Evolutionary conservation across 108 stramenopile species (phyloP).

Genomic region (Ochromonas danica): DNA sequence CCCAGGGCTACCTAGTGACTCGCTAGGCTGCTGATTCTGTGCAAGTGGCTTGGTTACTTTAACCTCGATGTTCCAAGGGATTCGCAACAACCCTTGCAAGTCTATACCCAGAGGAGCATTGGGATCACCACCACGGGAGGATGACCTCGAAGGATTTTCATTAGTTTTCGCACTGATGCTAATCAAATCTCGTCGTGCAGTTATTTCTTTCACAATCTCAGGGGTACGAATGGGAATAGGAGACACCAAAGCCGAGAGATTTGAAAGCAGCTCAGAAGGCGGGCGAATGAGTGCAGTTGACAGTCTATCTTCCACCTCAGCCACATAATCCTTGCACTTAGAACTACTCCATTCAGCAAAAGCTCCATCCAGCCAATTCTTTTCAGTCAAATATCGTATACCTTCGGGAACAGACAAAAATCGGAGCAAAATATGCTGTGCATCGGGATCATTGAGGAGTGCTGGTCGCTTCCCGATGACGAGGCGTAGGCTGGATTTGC

Average conservation of each 20-base stretch:
- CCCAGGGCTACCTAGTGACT: background rate
- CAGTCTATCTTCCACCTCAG: background rate
- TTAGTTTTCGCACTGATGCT: background rate
- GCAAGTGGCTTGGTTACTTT: background rate
- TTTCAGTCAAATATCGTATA: background rate
- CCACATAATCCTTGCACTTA: constrained; percentile 2
- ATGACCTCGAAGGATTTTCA: background rate
- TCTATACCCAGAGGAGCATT: constrained; percentile 5
- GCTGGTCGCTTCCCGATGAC: constrained; percentile 17
- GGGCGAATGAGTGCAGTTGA: background rate
- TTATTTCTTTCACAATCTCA: background rate
- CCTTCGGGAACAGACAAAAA: constrained; percentile 25
- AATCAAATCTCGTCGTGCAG: background rate
- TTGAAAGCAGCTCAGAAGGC: too few species aligned
- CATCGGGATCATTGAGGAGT: background rate
- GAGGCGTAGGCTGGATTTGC: background rate
- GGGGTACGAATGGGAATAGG: background rate
- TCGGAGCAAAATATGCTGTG: background rate
- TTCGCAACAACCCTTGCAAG: constrained; percentile 6
- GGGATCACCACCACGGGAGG: background rate
- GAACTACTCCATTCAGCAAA: background rate
- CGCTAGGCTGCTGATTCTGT: background rate
- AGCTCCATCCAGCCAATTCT: background rate
- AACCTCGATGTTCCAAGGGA: constrained; percentile 31
- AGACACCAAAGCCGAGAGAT: too few species aligned